A percentile compares a stretch with the other conserved stretches of the same genome.
Conservation (phyloP, 345 rosid genomes). For the Populus davidiana region DNA sequence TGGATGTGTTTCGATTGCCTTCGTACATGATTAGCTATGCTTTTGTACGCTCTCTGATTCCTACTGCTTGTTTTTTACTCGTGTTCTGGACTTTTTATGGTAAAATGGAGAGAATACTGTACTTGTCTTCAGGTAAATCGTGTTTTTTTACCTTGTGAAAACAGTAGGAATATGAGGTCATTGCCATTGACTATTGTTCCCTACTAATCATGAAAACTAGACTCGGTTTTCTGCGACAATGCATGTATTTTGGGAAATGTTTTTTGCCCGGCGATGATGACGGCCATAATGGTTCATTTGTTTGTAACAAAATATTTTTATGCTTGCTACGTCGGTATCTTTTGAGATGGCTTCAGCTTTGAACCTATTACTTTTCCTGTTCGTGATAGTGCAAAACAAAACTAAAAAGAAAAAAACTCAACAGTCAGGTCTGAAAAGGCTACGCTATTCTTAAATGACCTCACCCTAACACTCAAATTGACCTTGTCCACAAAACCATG, state of each 20-base stretch:
- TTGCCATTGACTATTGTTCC: neutral
- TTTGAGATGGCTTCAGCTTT: neutral
- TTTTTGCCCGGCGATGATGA: neutral
- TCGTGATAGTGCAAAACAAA: no score
- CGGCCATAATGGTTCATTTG: neutral
- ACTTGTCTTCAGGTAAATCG: neutral
- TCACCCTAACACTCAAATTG: no score
- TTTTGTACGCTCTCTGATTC: neutral
- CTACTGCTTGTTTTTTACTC: neutral
- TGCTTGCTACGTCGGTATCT: neutral
- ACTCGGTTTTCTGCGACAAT: neutral
- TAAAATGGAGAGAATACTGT: neutral
- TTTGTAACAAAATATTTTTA: neutral
- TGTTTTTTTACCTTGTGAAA: neutral
- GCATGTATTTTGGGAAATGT: neutral
- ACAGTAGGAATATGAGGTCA: neutral
- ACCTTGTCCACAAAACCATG: no score
- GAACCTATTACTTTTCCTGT: no score
- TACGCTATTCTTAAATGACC: no score
- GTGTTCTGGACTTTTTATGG: neutral
- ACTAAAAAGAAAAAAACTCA: no score
- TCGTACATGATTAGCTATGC: no score
- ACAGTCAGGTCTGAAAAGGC: no score
- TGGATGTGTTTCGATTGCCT: no score
- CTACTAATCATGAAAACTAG: neutral